These are phyloP conservation scores for Gynochthodes officinalis DNA, from an alignment of 257 asterid genomes.

Conservation along the genomic window DNA sequence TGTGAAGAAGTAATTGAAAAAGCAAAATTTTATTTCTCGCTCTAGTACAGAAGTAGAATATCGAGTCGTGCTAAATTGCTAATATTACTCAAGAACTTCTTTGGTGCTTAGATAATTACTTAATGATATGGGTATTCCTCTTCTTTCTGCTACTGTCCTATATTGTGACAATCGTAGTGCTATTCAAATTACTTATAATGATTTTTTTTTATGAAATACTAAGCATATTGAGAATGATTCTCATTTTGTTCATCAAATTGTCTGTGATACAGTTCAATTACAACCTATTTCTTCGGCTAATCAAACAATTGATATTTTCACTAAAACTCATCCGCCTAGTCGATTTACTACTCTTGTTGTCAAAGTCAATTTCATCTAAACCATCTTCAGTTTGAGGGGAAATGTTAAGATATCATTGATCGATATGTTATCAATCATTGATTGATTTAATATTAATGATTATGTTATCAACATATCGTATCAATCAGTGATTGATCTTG, in stretches of 20 bases:
- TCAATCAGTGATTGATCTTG: too few relatives aligned
- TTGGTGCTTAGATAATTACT: background rate
- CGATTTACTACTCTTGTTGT: too few relatives aligned
- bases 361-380: too few relatives aligned
- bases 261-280: background rate
- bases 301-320: background rate
- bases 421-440: too few relatives aligned
- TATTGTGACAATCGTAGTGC: background rate
- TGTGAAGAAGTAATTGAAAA: background rate
- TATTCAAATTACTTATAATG: background rate
- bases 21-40: background rate
- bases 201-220: background rate
- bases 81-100: background rate
- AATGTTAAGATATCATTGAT: too few relatives aligned
- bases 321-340: too few relatives aligned
- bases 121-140: background rate
- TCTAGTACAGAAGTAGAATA: background rate
- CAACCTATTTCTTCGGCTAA: background rate
- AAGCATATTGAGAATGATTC: background rate
- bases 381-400: too few relatives aligned
- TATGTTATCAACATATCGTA: too few relatives aligned
- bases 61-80: background rate
- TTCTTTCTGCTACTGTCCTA: background rate
- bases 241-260: background rate
- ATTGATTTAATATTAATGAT: too few relatives aligned